Percentiles rank a stretch among this genome's conserved stretches.
These are phyloP conservation scores for Eutypa lata DNA, from an alignment of 2,329 filamentous ascomycete genomes.

Conservation along the genomic window DNA sequence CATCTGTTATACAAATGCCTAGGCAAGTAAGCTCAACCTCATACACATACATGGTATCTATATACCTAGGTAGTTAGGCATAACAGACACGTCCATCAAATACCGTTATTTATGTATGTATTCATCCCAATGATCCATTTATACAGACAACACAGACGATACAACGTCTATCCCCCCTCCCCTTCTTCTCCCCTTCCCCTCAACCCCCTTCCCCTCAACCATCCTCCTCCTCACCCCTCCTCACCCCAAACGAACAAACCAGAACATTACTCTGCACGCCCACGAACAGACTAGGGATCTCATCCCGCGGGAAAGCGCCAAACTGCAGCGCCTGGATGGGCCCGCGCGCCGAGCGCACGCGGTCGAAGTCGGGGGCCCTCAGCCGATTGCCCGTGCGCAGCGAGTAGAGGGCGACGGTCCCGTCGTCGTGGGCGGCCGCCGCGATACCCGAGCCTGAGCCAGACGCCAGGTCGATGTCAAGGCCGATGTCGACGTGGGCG, in stretches of 20 bases:
- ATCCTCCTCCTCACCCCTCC: conserved; percentile 34
- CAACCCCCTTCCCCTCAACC: conserved; percentile 14
- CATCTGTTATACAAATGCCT: too few relatives aligned
- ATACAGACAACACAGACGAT: too few relatives aligned
- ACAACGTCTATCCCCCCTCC: too few relatives aligned
- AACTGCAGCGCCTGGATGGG: conserved; percentile 45
- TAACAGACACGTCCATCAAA: too few relatives aligned
- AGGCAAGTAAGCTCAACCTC: too few relatives aligned
- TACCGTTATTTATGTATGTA: too few relatives aligned
- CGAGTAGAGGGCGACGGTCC: conserved; percentile 48
- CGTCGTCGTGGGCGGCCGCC: conserved; percentile 52
- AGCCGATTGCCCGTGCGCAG: conserved; percentile 42
- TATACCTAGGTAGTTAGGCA: too few relatives aligned
- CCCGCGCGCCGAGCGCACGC: conserved; percentile 4
- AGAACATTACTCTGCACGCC: conserved; percentile 34
- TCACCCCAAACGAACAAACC: conserved; percentile 43
- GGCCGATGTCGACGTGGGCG: conserved; percentile 46
- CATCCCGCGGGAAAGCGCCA: conserved; percentile 41
- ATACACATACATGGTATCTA: too few relatives aligned
- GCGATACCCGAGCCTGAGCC: conserved; percentile 44
- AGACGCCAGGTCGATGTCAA: conserved; percentile 52
- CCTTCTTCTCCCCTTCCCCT: too few relatives aligned
- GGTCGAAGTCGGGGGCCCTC: conserved; percentile 16
- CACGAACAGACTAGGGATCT: conserved; percentile 44
- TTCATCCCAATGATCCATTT: too few relatives aligned